Evolutionary conservation across 495 filamentous ascomycete genomes (phyloP), one percentile per base, ranked within the genome.

Genomic region (Penicillium flavigenum): DNA sequence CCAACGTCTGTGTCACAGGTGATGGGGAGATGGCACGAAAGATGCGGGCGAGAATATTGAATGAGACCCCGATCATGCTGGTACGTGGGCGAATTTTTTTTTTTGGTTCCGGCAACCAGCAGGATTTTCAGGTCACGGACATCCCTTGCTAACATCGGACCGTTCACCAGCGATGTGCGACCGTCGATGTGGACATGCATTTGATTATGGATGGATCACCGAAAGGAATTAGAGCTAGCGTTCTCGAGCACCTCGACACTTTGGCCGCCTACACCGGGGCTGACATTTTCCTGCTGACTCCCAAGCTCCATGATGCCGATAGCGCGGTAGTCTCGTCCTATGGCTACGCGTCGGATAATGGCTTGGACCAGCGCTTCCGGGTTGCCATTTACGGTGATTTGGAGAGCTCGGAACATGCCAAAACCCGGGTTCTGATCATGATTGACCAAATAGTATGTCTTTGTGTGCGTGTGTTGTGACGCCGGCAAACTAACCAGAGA

Each of bases 321-420:
- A 80, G 72, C 60, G 75, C 77, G 24, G 70, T 76, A 39, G 69
- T 76, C 43, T 83, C 78, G 47, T 86, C 83, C 56, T 88, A 88
- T 51, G 84, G 86, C 48, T 87, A 87, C 64, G 79, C 79, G 7
- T 72, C 83, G n/a, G 84, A 87, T 53, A 85, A 80, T 63, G 78
- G 78, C 52, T 70, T 86, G 57, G 91, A 96, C 64, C 86, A 91
- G 62, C 83, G 94, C 54, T 87, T 96, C 72, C 86, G 92, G 56
- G 87, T 96, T 53, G 88, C 88, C 53, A 95, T 98, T 60, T 98
- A 93, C 63, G 95, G 95, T 34, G 94, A 98, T 71, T 85, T 91
- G 78, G 88, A 98, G 74, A 96, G 89, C 67, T 86, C 89, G 9
- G 94, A 98, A 74, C 91, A 97, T 75, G 95, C 95, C 57, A 98